These are phyloP conservation scores for Fusarium piperis DNA, from an alignment of 2,329 filamentous ascomycete species.

Conservation along the genomic window DNA sequence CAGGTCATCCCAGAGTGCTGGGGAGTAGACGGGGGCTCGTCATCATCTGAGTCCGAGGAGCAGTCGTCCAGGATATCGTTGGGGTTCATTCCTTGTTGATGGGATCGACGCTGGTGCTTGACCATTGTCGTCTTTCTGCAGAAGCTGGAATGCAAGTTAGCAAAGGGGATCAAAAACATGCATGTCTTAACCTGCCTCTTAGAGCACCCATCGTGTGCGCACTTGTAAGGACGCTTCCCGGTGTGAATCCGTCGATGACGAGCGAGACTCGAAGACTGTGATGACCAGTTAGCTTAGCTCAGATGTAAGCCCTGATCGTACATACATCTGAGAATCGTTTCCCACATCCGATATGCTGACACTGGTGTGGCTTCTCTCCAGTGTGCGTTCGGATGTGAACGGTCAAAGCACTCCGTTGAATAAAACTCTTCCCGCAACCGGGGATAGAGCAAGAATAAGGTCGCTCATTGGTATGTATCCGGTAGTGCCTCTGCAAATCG, in stretches of 20 bases:
- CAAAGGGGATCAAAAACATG: background rate
- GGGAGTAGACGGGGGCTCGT: constrained; percentile 68
- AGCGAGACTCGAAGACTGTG: constrained; percentile 71
- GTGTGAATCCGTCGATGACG: constrained; percentile 73
- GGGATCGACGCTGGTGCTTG: constrained; percentile 71
- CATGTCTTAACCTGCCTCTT: constrained; percentile 61
- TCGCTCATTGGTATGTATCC: constrained; percentile 77
- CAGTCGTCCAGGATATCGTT: constrained; percentile 64
- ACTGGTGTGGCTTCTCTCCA: constrained; percentile 77
- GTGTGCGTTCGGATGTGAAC: constrained; percentile 78
- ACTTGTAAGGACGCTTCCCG: constrained; percentile 73
- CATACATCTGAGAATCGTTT: constrained; percentile 77
- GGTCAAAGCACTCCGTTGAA: constrained; percentile 74
- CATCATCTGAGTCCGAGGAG: constrained; percentile 65
- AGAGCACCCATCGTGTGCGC: constrained; percentile 67
- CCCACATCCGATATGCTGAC: constrained; percentile 70
- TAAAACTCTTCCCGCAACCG: constrained; percentile 75
- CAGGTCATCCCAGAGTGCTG: constrained; percentile 63
- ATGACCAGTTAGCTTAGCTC: constrained; percentile 11
- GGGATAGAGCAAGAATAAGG: constrained; percentile 70
- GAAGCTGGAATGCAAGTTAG: constrained; percentile 60
- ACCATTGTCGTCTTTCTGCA: constrained; percentile 79
- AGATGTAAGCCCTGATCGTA: constrained; percentile 19
- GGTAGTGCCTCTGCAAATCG: constrained; percentile 74
- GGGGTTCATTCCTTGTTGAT: constrained; percentile 66